Evolutionary conservation across 2,329 filamentous ascomycete genomes (phyloP), one percentile per base, ranked within the genome.

Genomic region (Sclerotinia subarctica): DNA sequence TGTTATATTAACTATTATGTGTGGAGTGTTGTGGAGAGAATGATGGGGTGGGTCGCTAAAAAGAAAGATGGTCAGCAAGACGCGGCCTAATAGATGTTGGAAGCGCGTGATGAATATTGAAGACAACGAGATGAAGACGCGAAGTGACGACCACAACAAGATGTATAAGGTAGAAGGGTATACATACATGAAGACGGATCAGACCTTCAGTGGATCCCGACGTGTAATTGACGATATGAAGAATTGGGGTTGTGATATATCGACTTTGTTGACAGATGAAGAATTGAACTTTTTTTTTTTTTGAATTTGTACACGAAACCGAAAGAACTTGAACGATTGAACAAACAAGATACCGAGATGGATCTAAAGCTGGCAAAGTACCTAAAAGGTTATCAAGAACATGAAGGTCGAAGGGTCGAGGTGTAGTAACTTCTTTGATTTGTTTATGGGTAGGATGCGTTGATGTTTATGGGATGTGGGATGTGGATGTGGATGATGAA

Each of bases 1-100:
- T 57, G 64, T 65, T 49, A 59, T 72, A 75, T 75, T 77, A 76
- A 78, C 82, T 76, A 76, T 77, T 75, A 75, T 57, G 47, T 64
- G 66, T 65, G 60, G 42, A 71, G 70, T 69, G 70, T 69, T 69
- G 69, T 69, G 46, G 63, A 69, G 49, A 59, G 44, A 70, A 59
- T 51, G 59, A 42, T 29, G 58, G 58, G 38, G 59, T 68, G 66
- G 59, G 62, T 68, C 58, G 59, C 73, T 75, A 68, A 47, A 51
- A 64, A 69, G 52, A 56, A 56, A 52, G 52, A 56, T 54, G 49
- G 73, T 76, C 62, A 76, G 73, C 67, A 72, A 63, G 68, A 76
- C 75, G 73, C 72, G 73, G 69, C 71, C 68, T 70, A 68, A 68
- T 71, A 70, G 66, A 42, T 66, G 53, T 67, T 70, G 70, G 51